Percentiles rank a stretch among this genome's conserved stretches.
phyloP scores from a whole-genome alignment of 352 stramenopile species.

The Globisporangium ultimum region DNA sequence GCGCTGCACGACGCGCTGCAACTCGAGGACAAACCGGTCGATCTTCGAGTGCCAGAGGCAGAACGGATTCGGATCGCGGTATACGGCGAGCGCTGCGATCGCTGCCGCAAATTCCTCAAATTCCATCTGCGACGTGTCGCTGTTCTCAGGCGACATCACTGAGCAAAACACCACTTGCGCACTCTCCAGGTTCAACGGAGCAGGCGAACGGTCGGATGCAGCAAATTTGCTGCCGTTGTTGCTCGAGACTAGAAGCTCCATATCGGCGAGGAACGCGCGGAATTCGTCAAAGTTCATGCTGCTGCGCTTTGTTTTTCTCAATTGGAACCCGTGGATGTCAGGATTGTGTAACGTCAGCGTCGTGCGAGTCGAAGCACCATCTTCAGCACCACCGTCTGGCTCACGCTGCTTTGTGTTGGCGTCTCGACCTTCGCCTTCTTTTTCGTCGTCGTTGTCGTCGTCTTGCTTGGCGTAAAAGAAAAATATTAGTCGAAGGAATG shows the following conservation, averaged over 20 bases:
- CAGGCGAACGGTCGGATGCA: background rate
- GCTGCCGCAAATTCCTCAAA: slow-evolving; percentile 59
- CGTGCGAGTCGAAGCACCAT: no score
- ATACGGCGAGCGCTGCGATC: slow-evolving; percentile 40
- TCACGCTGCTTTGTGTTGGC: background rate
- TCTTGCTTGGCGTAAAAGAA: slow-evolving; percentile 54
- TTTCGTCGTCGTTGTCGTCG: slow-evolving; percentile 12
- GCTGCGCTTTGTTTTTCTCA: slow-evolving; percentile 52
- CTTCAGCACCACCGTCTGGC: background rate
- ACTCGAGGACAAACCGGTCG: slow-evolving; percentile 30
- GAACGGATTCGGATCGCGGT: slow-evolving; percentile 48
- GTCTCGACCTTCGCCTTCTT: slow-evolving; percentile 1
- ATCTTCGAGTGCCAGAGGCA: slow-evolving; percentile 51
- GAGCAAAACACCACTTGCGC: slow-evolving; percentile 38
- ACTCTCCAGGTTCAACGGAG: background rate
- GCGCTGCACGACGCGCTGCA: slow-evolving; percentile 10
- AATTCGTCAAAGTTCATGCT: slow-evolving; percentile 56
- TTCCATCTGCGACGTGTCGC: slow-evolving; percentile 48
- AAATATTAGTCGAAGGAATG: slow-evolving; percentile 51
- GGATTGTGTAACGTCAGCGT: slow-evolving; percentile 1
- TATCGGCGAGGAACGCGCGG: slow-evolving; percentile 30
- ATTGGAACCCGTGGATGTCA: slow-evolving; percentile 25
- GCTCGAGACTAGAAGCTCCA: slow-evolving; percentile 19
- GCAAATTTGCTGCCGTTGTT: background rate
- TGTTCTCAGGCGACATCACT: slow-evolving; percentile 51